A percentile compares a stretch with the other conserved stretches of the same genome.
Evolutionary conservation across 176 grass and related monocot species (phyloP).

Genomic region (Alloteropsis semialata): DNA sequence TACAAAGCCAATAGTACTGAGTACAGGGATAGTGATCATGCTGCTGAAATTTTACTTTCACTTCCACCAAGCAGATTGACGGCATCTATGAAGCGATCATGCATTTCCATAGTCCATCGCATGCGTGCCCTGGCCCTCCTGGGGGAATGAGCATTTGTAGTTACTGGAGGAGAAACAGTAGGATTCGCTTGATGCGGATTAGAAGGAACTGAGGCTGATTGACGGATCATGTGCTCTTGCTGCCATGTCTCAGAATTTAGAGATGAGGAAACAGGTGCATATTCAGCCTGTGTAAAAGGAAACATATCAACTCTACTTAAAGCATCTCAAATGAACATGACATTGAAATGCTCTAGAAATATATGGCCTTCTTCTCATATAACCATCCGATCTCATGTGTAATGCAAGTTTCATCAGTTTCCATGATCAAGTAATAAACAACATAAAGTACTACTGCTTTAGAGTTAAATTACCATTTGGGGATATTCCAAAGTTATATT

Average conservation of each 20-base stretch:
- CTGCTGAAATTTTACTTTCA: constrained; percentile 26
- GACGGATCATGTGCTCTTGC: neutral
- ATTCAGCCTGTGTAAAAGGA: neutral
- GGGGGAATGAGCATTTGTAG: neutral
- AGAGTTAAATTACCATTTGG: neutral
- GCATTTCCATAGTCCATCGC: constrained; percentile 37
- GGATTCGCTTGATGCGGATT: neutral
- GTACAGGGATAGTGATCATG: neutral
- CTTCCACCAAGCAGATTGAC: constrained; percentile 39
- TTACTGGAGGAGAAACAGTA: constrained; percentile 8
- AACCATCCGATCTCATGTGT: neutral
- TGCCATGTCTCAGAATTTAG: neutral
- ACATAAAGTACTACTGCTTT: neutral
- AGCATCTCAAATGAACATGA: neutral
- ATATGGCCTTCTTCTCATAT: neutral
- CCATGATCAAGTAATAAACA: neutral
- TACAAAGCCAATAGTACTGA: neutral
- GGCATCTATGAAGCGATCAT: constrained; percentile 38
- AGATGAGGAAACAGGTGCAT: neutral
- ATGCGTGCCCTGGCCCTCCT: constrained; percentile 1
- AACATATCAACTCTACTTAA: too few relatives aligned
- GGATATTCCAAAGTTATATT: neutral
- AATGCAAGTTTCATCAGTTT: neutral
- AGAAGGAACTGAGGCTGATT: constrained; percentile 12
- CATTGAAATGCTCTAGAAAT: neutral